These are phyloP conservation scores for Tetrapisispora taiwanensis DNA, from an alignment of 805 yeast genomes.

Conservation along the genomic window DNA sequence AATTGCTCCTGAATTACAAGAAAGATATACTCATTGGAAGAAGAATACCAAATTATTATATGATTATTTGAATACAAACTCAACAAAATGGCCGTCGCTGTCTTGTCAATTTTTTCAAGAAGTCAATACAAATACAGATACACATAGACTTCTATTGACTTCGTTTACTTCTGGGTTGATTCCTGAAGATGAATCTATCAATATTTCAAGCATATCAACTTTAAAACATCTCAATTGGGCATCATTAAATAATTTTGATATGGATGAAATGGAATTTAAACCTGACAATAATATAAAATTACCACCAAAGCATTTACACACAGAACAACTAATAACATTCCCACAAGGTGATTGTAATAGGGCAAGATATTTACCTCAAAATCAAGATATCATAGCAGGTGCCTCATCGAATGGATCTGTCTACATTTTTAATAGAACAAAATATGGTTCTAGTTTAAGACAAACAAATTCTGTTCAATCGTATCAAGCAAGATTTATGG, in stretches of 20 bases:
- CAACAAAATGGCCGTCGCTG: slow-evolving; percentile 61
- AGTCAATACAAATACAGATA: slow-evolving; percentile 19
- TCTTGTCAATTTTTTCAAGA: slow-evolving; percentile 61
- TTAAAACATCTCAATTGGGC: slow-evolving; percentile 25
- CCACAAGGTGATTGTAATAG: slow-evolving; percentile 54
- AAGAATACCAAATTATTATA: slow-evolving; percentile 70
- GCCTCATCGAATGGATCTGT: slow-evolving; percentile 57
- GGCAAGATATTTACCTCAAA: slow-evolving; percentile 70
- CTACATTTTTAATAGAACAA: slow-evolving; percentile 71
- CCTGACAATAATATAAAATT: slow-evolving; percentile 24
- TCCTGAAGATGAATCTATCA: slow-evolving; percentile 27
- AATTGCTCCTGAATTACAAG: slow-evolving; percentile 19
- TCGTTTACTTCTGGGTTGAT: slow-evolving; percentile 29
- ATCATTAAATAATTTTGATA: slow-evolving; percentile 29
- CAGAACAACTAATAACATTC: slow-evolving; percentile 21
- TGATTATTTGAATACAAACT: slow-evolving; percentile 59
- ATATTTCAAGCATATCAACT: slow-evolving; percentile 24
- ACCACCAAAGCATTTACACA: slow-evolving; percentile 21
- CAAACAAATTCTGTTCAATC: slow-evolving; percentile 6
- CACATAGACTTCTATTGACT: slow-evolving; percentile 24
- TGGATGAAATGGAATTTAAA: slow-evolving; percentile 31
- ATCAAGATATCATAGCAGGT: slow-evolving; percentile 72
- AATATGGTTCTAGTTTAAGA: slow-evolving; percentile 45
- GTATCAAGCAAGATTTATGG: slow-evolving; percentile 13
- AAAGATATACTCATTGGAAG: slow-evolving; percentile 49